Percentiles rank a stretch among this genome's conserved stretches.
Conservation (phyloP, 139 green algal species). For the Chlorella sp. region DNA sequence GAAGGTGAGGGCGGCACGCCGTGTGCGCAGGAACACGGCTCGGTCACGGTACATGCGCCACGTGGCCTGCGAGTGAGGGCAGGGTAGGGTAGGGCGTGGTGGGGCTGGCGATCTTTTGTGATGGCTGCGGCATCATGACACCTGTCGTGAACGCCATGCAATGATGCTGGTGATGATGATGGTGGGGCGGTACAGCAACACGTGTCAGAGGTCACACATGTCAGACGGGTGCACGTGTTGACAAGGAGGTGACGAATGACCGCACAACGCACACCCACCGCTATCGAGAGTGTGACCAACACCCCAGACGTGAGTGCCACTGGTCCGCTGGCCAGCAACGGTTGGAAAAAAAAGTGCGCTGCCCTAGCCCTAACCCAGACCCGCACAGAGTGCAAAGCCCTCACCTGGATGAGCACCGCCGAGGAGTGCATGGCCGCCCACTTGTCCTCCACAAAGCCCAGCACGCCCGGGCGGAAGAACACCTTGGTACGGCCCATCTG, state of each 20-base stretch:
- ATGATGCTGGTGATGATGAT: too few relatives aligned
- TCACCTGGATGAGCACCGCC: constrained; percentile 6
- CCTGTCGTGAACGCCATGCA: too few relatives aligned
- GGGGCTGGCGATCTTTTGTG: too few relatives aligned
- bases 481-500: constrained; percentile 71
- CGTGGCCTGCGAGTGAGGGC: not conserved
- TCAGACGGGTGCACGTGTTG: too few relatives aligned
- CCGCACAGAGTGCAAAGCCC: not conserved
- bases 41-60: not conserved
- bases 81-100: too few relatives aligned
- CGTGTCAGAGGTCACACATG: too few relatives aligned
- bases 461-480: constrained; percentile 76
- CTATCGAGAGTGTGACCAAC: too few relatives aligned
- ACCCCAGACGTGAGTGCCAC: not conserved
- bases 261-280: too few relatives aligned
- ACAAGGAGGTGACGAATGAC: too few relatives aligned
- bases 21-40: not conserved
- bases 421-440: constrained; percentile 38
- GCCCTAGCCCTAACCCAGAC: too few relatives aligned
- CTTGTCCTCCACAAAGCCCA: constrained; percentile 64
- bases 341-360: not conserved
- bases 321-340: not conserved
- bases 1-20: not conserved
- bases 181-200: too few relatives aligned
- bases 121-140: too few relatives aligned